Evolutionary conservation across 768 basidiomycete genomes (phyloP), one percentile per base, ranked within the genome.

Genomic region (Antrodiella citrinella): DNA sequence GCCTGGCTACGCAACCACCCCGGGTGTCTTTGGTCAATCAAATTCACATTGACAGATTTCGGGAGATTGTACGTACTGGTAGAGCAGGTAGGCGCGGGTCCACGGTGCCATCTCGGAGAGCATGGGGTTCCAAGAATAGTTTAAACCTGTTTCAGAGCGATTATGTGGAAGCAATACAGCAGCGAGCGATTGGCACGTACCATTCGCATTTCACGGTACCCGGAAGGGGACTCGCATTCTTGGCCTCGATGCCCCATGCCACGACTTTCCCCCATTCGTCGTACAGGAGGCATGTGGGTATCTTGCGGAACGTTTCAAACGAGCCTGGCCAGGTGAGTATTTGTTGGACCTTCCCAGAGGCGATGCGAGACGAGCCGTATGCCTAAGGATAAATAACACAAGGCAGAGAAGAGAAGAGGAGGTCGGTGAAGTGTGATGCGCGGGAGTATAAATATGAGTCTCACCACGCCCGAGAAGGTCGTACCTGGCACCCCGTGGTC

Each of bases 181-280:
- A 9, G 26, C n/a, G n/a, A n/a, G n/a, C n/a, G n/a, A n/a, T n/a
- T n/a, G n/a, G n/a, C n/a, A n/a, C 65, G 40, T 54, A 75, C 79
- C 78, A 77, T 67, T 79, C 79, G 48, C 75, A 81, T 51, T 72
- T 75, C 45, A 69, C 69, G 10, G 78, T 80, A 4, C 88, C 86
- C 2, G 76, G 72, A 68, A 82, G 76, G 2, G 80, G 78, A 19
- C 78, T 76, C 2, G 85, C 77, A 57, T 86, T 88, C 71, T 91
- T 91, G 2, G 91, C 91, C 68, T 91, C 86, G 45, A 91, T 67
- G 1, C 91, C 90, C 90, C 91, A 93, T 4, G 86, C 84, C 20
- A 89, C 58, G 1, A 92, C 82, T 53, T 75, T 75, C 0, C 88
- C 89, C 25, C 70, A 66, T 41, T 84, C 80, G 55, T 89, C 82